Base-by-base conservation (phyloP, 345 rosid genomes). In the Diplotaxis tenuifolia region DNA sequence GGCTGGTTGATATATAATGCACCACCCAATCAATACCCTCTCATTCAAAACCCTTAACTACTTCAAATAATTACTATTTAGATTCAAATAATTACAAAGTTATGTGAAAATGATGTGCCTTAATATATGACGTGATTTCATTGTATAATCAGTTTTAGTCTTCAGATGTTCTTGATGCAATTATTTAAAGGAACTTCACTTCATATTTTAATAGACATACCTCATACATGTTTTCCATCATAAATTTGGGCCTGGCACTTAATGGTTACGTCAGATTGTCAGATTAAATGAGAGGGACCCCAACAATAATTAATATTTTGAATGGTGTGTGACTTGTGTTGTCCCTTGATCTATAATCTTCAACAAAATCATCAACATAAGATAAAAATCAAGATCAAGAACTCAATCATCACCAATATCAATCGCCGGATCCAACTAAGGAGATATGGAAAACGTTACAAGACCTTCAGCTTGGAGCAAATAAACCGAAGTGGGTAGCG, bases 181-280 rank as follows among this genome's bases (percentile, higher is more conserved):
- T 62, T 25, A 14, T 63, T 25, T 15, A 59, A 49, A 21, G 3
- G 52, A 40, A 62, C n/a, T 7, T 36, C 56, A 64, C 29, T 63
- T 54, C 19, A 23, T 66, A 29, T 72, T 71, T 28, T 7, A 47
- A 22, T 58, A 58, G 16, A n/a, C 20, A 65, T 62, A 29, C 57
- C 18, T 40, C 49, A 68, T 38, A 54, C 38, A 62, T 52, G 70
- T 68, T 65, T 68, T 28, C 69, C 27, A 62, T 69, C 52, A 53
- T 52, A 62, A 75, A 62, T 62, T 54, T 38, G 29, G n/a, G n/a
- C n/a, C n/a, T n/a, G n/a, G 52, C 32, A 42, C 70, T 65, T 42
- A 69, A 62, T 75, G 69, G 75, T 69, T 70, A 69, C 70, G 38
- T 75, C 74, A 28, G n/a, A n/a, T n/a, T n/a, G n/a, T n/a, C n/a